Base-by-base conservation (phyloP, 208 protist species). In the Strigomonas culicis region DNA sequence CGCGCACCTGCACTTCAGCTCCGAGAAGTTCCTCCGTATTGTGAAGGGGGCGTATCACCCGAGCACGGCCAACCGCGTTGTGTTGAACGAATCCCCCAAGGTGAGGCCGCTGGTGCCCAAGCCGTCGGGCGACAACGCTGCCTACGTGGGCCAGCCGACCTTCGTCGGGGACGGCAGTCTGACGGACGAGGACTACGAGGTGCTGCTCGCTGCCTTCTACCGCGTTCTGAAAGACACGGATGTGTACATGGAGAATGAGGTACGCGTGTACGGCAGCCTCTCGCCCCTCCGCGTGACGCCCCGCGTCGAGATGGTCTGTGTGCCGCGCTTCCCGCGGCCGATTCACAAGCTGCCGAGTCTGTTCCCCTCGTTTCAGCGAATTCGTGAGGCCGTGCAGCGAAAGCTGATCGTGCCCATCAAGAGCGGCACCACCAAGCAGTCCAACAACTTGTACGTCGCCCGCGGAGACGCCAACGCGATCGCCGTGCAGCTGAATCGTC, bases 141-240 rank as follows among this genome's bases (percentile, higher is more conserved):
- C 25, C 63, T 71, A 28, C 19, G 65, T 70, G 0, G 79, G 82
- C 0, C 88, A 94, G 41, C 84, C 88, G 11, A 74, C 76, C n/a
- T 88, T 94, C 63, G 75, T 64, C 25, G 75, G 76, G 4, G 80
- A 84, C 55, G 61, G 46, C n/a, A 68, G 64, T 53, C 86, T 84
- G 70, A 88, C 74, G 0, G 84, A 94, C 50, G 84, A 91, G 17
- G 68, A 90, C 60, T 88, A 88, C 74, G 65, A 67, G n/a, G n/a
- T n/a, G n/a, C n/a, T n/a, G n/a, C n/a, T n/a, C n/a, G n/a, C 11
- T 58, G 68, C 11, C 30, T 94, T 19, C 72, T 94, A 13, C 41
- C 47, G 50, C 68, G 78, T 30, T 94, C 88, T 55, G 49, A 63
- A n/a, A 46, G 67, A 22, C 1, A 67, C 80, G 28, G 66, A 75